Percentiles rank a stretch among this genome's conserved stretches.
Evolutionary conservation across 345 rosid species (phyloP).

Genomic region (Cardamine chenopodiifolia): DNA sequence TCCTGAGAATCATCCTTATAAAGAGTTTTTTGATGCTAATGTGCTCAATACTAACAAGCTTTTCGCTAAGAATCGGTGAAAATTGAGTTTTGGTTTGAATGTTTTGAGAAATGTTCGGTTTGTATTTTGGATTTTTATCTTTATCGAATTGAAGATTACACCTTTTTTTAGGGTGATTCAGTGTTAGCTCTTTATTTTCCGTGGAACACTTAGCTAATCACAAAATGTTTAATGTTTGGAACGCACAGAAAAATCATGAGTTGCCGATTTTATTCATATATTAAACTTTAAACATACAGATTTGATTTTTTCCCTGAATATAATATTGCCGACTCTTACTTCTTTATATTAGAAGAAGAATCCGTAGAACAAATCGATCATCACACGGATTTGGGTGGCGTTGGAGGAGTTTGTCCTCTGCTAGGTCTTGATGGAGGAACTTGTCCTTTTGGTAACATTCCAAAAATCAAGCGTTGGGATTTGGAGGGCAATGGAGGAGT

Average conservation of each 20-base stretch:
- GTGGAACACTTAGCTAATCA: background rate
- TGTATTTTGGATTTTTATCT: background rate
- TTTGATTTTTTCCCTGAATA: too few species aligned
- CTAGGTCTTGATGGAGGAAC: constrained; percentile 34
- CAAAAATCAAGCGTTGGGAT: background rate
- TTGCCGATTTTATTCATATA: background rate
- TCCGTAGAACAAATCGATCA: background rate
- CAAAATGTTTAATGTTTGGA: background rate
- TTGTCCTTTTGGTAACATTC: constrained; percentile 15
- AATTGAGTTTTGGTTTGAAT: background rate
- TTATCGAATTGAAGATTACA: background rate
- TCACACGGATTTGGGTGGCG: background rate
- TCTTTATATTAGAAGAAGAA: background rate
- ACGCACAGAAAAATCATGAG: background rate
- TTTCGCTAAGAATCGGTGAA: constrained; percentile 7
- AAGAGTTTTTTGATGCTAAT: constrained; percentile 71
- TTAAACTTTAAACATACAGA: too few species aligned
- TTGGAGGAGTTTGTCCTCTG: constrained; percentile 1
- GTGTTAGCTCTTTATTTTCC: background rate
- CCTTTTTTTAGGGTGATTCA: background rate
- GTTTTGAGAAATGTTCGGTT: background rate
- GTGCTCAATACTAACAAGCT: constrained; percentile 53
- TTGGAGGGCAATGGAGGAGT: background rate
- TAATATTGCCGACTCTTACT: too few species aligned
- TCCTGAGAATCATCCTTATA: constrained; percentile 86